These are phyloP conservation scores for Kodamaea kakaduensis DNA, from an alignment of 805 yeast genomes.

Conservation along the genomic window DNA sequence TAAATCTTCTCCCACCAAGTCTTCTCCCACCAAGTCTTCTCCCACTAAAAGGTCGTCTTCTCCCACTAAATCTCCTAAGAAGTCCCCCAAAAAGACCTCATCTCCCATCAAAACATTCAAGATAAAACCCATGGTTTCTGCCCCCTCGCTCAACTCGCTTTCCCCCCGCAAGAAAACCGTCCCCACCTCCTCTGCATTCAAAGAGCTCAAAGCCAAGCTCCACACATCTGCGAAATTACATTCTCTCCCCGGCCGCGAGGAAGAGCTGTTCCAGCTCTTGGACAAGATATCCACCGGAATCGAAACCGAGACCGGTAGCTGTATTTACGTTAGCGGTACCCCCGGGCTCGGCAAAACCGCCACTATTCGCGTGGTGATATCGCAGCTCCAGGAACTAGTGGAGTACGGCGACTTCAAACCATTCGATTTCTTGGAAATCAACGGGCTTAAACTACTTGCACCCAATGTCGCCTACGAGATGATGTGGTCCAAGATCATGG, in stretches of 20 bases:
- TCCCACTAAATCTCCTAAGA: conserved; percentile 8
- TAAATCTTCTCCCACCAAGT: not conserved
- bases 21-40: not conserved
- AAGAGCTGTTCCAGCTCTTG: conserved; percentile 70
- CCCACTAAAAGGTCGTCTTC: not conserved
- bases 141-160: conserved; percentile 19
- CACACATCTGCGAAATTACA: conserved; percentile 44
- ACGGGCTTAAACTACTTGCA: conserved; percentile 78
- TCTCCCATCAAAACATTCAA: conserved; percentile 23
- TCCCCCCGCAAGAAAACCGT: conserved; percentile 14
- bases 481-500: conserved; percentile 73
- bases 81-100: conserved; percentile 16
- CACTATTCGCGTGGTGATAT: conserved; percentile 81
- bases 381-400: conserved; percentile 48
- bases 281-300: conserved; percentile 68
- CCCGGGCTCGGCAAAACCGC: conserved; percentile 99
- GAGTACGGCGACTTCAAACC: conserved; percentile 24
- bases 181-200: conserved; percentile 30
- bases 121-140: conserved; percentile 18
- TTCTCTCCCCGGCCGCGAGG: conserved; percentile 80
- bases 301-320: conserved; percentile 67
- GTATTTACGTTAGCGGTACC: conserved; percentile 90
- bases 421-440: conserved; percentile 80
- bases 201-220: conserved; percentile 38
- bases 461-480: conserved; percentile 81